phyloP scores from a whole-genome alignment of 495 filamentous ascomycete genomes.

The Stereocaulon alpinum region DNA sequence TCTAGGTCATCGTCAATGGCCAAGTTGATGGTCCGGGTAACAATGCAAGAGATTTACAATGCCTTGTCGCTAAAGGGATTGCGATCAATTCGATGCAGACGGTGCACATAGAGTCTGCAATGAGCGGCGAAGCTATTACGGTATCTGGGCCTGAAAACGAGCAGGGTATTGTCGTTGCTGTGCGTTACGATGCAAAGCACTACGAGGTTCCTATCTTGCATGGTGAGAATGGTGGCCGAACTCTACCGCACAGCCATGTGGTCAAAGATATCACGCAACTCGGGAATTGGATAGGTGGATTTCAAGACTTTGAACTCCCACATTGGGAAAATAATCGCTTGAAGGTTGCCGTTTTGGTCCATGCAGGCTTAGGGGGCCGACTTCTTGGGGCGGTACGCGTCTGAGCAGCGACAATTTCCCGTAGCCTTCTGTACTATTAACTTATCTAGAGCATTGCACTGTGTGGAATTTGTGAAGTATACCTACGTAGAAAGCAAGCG shows the following conservation, averaged over 20 bases:
- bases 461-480: too few relatives aligned
- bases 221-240: slow-evolving; percentile 5
- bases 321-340: background rate
- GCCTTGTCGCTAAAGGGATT: background rate
- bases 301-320: background rate
- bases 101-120: background rate
- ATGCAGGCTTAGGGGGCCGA: slow-evolving; percentile 5
- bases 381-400: slow-evolving; percentile 7
- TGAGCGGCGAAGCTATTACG: background rate
- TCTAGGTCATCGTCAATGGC: slow-evolving; percentile 5
- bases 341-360: slow-evolving; percentile 10
- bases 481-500: background rate
- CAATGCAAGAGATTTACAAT: background rate
- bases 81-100: background rate
- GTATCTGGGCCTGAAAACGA: background rate
- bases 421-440: background rate
- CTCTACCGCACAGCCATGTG: background rate
- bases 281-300: slow-evolving; percentile 1
- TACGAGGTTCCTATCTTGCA: slow-evolving; percentile 5
- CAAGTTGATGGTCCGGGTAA: slow-evolving; percentile 4
- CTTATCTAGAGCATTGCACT: background rate
- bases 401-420: background rate
- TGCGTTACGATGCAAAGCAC: background rate
- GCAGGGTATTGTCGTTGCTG: background rate
- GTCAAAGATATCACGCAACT: slow-evolving; percentile 1